A percentile compares a stretch with the other conserved stretches of the same genome.
phyloP scores from a whole-genome alignment of 1,284 basidiomycete genomes.

The Apiotrichum laibachii region DNA sequence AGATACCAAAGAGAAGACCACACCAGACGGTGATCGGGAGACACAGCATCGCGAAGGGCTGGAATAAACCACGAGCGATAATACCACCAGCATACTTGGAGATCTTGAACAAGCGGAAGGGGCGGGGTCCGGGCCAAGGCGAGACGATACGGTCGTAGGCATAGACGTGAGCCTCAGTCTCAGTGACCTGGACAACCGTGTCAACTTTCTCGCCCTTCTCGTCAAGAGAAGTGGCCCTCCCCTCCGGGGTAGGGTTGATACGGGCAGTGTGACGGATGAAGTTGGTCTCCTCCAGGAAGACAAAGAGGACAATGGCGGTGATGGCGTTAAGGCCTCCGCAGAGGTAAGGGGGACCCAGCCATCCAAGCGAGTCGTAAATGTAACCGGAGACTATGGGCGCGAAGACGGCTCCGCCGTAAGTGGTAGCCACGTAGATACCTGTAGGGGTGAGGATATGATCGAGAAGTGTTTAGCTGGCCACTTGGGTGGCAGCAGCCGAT shows the following conservation, averaged over 20 bases:
- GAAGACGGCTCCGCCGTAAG: constrained; percentile 25
- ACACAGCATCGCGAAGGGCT: constrained; percentile 17
- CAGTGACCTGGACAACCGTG: background rate
- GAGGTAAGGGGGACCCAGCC: constrained; percentile 23
- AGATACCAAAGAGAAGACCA: constrained; percentile 22
- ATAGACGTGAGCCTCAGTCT: background rate
- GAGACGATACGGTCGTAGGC: constrained; percentile 10
- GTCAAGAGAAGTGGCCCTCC: too few species aligned
- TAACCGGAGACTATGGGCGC: constrained; percentile 29
- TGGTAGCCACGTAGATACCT: constrained; percentile 22
- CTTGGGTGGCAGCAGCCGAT: too few species aligned
- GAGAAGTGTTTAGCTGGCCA: too few species aligned
- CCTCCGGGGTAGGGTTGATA: too few species aligned
- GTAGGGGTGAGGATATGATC: too few species aligned
- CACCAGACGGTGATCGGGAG: constrained; percentile 22
- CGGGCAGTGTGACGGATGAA: constrained; percentile 6
- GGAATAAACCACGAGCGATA: constrained; percentile 20
- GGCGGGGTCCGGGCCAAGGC: constrained; percentile 22
- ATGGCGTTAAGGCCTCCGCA: constrained; percentile 20
- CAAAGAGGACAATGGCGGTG: constrained; percentile 26
- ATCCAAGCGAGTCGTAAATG: constrained; percentile 26
- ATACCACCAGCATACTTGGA: constrained; percentile 19
- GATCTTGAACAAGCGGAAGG: constrained; percentile 7
- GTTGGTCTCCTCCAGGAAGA: constrained; percentile 34
- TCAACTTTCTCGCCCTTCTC: background rate